phyloP scores from a whole-genome alignment of 2,329 filamentous ascomycete genomes.

The Exophiala oligosperma region DNA sequence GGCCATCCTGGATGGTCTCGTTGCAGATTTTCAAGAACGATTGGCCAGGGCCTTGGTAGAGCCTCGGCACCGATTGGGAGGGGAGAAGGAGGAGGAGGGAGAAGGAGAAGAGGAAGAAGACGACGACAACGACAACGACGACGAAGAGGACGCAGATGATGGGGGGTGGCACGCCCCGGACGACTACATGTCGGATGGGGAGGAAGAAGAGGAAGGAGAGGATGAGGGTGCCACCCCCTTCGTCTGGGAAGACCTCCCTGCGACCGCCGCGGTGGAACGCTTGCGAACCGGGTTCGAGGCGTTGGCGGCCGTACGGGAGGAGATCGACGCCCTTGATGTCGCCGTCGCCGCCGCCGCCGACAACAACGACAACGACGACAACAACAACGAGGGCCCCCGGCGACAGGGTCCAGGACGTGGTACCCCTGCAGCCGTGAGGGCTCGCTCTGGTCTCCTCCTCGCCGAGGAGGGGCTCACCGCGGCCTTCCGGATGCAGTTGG shows the following conservation, averaged over 20 bases:
- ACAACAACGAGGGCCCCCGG: slow-evolving; percentile 6
- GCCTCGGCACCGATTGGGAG: neutral
- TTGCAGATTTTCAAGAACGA: neutral
- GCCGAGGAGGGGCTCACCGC: slow-evolving; percentile 6
- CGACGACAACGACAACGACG: neutral
- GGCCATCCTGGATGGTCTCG: too few species aligned
- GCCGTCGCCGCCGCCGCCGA: slow-evolving; percentile 3
- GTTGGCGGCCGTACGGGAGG: too few species aligned
- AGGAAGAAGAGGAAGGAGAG: neutral
- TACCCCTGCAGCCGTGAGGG: slow-evolving; percentile 13
- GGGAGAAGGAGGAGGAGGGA: neutral
- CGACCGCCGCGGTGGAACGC: neutral
- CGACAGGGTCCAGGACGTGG: neutral
- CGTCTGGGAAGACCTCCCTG: slow-evolving; percentile 3
- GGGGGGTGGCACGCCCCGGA: neutral
- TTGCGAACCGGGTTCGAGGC: slow-evolving; percentile 5
- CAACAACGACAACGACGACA: slow-evolving; percentile 9
- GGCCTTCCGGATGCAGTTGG: slow-evolving; percentile 5
- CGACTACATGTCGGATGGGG: too few species aligned
- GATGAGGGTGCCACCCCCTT: slow-evolving; percentile 2
- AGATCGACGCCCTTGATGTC: neutral
- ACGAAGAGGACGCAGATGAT: slow-evolving; percentile 1
- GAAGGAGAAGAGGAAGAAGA: neutral
- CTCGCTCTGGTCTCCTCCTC: slow-evolving; percentile 7
- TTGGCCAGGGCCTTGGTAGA: neutral